phyloP scores from a whole-genome alignment of 2,329 filamentous ascomycete species.

The Conoideocrella luteorostrata region DNA sequence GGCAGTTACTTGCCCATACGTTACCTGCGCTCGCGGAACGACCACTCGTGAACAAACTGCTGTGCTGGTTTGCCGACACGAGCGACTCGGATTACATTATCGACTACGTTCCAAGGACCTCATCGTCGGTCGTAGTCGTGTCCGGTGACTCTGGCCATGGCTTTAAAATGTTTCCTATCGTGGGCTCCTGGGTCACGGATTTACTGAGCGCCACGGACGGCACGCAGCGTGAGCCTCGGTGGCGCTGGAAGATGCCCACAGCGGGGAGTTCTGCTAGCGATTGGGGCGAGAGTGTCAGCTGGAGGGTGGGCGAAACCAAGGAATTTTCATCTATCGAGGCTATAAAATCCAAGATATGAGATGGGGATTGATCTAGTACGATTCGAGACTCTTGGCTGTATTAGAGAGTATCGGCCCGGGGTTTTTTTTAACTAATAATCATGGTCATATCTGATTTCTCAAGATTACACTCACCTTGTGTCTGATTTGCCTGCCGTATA shows the following conservation, averaged over 20 bases:
- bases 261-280: slow-evolving; percentile 13
- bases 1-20: slow-evolving; percentile 42
- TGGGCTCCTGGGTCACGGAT: slow-evolving; percentile 48
- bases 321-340: too few relatives aligned
- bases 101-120: slow-evolving; percentile 47
- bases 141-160: slow-evolving; percentile 56
- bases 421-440: too few relatives aligned
- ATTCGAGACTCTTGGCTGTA: too few relatives aligned
- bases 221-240: slow-evolving; percentile 37
- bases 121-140: slow-evolving; percentile 39
- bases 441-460: too few relatives aligned
- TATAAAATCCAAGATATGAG: too few relatives aligned
- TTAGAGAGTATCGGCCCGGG: too few relatives aligned
- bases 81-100: slow-evolving; percentile 54
- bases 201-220: slow-evolving; percentile 32
- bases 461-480: too few relatives aligned
- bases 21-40: slow-evolving; percentile 47
- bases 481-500: too few relatives aligned
- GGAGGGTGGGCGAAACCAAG: slow-evolving; percentile 27
- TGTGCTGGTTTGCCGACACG: slow-evolving; percentile 62
- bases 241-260: slow-evolving; percentile 42
- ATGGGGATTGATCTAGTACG: too few relatives aligned
- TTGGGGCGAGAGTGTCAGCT: slow-evolving; percentile 28
- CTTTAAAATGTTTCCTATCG: slow-evolving; percentile 57
- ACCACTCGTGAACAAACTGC: slow-evolving; percentile 46